These are phyloP conservation scores for Quercus cerris DNA, from an alignment of 306 rosid genomes.

Conservation along the genomic window DNA sequence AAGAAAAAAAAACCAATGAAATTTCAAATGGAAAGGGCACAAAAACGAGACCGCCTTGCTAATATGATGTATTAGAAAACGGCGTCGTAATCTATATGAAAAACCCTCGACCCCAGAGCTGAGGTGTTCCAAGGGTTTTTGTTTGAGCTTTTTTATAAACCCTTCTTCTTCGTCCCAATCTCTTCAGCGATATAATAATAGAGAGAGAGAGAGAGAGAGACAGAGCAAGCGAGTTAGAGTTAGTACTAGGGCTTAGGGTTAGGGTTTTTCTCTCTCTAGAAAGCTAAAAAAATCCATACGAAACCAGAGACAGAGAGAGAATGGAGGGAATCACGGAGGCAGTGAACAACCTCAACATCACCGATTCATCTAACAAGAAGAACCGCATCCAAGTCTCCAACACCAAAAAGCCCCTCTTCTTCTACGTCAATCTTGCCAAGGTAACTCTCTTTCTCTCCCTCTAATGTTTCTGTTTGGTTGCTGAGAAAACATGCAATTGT, in stretches of 20 bases:
- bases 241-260: neutral
- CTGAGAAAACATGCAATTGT: neutral
- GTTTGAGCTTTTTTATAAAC: neutral
- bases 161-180: neutral
- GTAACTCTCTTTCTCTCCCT: conserved; percentile 4
- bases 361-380: conserved; percentile 45
- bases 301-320: too few species aligned
- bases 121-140: neutral
- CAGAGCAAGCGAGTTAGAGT: neutral
- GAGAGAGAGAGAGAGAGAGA: neutral
- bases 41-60: neutral
- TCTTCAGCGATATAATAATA: neutral
- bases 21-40: neutral
- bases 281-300: neutral
- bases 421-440: conserved; percentile 77
- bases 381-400: conserved; percentile 79
- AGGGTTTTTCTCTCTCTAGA: neutral
- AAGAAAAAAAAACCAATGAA: neutral
- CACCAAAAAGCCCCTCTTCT: conserved; percentile 73
- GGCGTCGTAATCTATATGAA: neutral
- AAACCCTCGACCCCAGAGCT: neutral
- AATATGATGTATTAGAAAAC: neutral
- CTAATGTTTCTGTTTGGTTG: neutral
- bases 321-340: conserved; percentile 62
- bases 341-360: conserved; percentile 44